Evolutionary conservation across 106 monocot genomes (phyloP).

Genomic region (Hemerocallis citrina): DNA sequence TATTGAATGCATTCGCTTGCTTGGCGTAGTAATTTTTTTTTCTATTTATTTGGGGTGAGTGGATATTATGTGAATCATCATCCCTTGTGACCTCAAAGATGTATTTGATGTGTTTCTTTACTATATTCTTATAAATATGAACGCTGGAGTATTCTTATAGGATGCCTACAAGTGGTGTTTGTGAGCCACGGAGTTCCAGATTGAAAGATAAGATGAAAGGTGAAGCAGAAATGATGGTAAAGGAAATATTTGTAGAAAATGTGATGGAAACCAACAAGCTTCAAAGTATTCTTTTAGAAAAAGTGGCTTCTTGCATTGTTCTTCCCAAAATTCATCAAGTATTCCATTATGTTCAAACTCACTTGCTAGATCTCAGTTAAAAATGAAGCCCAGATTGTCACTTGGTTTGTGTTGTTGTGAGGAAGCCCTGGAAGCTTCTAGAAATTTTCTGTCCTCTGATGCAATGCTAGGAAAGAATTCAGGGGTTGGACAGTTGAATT

Average conservation of each 20-base stretch:
- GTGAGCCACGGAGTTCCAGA: conserved; percentile 73
- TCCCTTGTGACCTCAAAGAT: no score
- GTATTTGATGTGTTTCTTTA: background rate
- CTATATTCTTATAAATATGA: conserved; percentile 1
- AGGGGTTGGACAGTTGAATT: conserved; percentile 15
- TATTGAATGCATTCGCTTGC: no score
- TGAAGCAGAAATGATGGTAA: conserved; percentile 85
- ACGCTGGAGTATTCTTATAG: conserved; percentile 23
- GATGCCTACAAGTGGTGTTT: conserved; percentile 21
- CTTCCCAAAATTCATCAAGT: conserved; percentile 52
- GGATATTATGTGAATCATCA: no score
- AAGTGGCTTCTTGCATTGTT: conserved; percentile 61
- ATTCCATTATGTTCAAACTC: conserved; percentile 27
- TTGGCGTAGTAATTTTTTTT: no score
- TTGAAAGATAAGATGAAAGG: conserved; percentile 81
- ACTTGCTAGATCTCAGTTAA: conserved; percentile 34
- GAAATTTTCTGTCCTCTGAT: conserved; percentile 24
- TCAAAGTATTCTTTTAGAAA: conserved; percentile 44
- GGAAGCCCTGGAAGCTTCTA: conserved; percentile 38
- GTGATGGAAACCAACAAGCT: conserved; percentile 55
- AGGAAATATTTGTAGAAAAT: conserved; percentile 65
- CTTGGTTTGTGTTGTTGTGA: conserved; percentile 42
- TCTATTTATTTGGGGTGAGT: no score
- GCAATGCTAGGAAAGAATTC: conserved; percentile 16
- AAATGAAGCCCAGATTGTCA: conserved; percentile 53